Evolutionary conservation across 306 rosid species (phyloP).

Genomic region (Mucuna pruriens): DNA sequence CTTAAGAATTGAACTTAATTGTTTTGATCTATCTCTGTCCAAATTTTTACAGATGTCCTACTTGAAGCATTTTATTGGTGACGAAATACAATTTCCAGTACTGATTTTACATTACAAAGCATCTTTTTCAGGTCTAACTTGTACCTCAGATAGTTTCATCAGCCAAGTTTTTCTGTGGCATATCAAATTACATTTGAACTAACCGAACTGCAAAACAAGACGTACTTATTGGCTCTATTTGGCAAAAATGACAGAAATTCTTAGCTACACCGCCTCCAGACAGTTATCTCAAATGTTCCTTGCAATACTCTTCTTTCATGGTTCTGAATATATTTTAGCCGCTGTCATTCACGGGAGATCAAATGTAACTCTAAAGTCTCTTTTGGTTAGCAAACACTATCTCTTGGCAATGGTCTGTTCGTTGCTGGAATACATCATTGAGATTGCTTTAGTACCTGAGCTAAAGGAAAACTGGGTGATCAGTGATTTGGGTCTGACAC

Average conservation of each 20-base stretch:
- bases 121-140: slow-evolving; percentile 51
- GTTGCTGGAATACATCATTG: slow-evolving; percentile 69
- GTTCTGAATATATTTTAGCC: slow-evolving; percentile 80
- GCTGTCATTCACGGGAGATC: slow-evolving; percentile 66
- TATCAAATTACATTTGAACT: slow-evolving; percentile 20
- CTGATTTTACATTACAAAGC: slow-evolving; percentile 29
- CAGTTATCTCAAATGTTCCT: slow-evolving; percentile 72
- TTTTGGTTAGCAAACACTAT: slow-evolving; percentile 74
- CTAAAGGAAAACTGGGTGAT: slow-evolving; percentile 76
- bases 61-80: slow-evolving; percentile 39
- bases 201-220: slow-evolving; percentile 7
- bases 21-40: slow-evolving; percentile 21
- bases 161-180: slow-evolving; percentile 38
- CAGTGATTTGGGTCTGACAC: slow-evolving; percentile 64
- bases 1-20: background rate
- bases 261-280: slow-evolving; percentile 63
- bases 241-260: slow-evolving; percentile 62
- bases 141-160: slow-evolving; percentile 27
- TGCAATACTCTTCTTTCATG: slow-evolving; percentile 71
- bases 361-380: slow-evolving; percentile 67
- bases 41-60: slow-evolving; percentile 32
- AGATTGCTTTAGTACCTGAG: slow-evolving; percentile 61
- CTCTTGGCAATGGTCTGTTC: slow-evolving; percentile 75
- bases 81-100: slow-evolving; percentile 6
- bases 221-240: slow-evolving; percentile 36